Evolutionary conservation across 1,139 yeast species (phyloP).

Genomic region (Geotrichum europaeum): DNA sequence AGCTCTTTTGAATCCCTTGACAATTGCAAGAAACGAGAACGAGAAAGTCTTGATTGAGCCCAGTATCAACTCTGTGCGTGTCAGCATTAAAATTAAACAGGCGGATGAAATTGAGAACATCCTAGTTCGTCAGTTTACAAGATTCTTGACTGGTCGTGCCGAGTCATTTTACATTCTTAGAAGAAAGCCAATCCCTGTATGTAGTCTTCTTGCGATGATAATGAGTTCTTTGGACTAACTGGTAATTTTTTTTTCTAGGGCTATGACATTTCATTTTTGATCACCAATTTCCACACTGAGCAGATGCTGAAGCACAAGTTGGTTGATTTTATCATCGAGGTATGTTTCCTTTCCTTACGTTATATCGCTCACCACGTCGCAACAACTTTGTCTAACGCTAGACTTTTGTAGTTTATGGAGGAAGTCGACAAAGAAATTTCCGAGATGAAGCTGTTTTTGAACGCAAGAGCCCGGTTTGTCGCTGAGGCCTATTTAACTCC

Average conservation of each 20-base stretch:
- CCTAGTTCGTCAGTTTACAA: conserved; percentile 85
- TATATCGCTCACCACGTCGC: background rate
- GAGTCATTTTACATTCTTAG: conserved; percentile 89
- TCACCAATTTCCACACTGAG: conserved; percentile 93
- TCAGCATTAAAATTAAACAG: conserved; percentile 88
- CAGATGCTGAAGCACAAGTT: conserved; percentile 91
- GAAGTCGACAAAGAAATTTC: conserved; percentile 98
- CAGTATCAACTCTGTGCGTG: conserved; percentile 78
- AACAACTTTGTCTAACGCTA: conserved; percentile 3
- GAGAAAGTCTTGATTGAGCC: conserved; percentile 92
- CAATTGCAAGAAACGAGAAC: conserved; percentile 87
- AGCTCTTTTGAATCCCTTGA: conserved; percentile 81
- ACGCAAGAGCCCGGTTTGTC: conserved; percentile 95
- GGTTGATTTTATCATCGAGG: conserved; percentile 89
- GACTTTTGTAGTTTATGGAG: conserved; percentile 63
- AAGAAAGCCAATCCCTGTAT: conserved; percentile 68
- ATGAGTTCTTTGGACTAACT: background rate
- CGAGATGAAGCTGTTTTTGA: conserved; percentile 94
- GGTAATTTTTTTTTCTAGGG: conserved; percentile 38
- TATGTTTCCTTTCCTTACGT: conserved; percentile 5
- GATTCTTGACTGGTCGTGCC: conserved; percentile 92
- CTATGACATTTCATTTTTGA: conserved; percentile 85
- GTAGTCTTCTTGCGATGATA: background rate
- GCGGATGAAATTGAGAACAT: conserved; percentile 96
- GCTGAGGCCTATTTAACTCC: conserved; percentile 85